Evolutionary conservation across 108 stramenopile genomes (phyloP).

Genomic region (Epithemia pelagica): DNA sequence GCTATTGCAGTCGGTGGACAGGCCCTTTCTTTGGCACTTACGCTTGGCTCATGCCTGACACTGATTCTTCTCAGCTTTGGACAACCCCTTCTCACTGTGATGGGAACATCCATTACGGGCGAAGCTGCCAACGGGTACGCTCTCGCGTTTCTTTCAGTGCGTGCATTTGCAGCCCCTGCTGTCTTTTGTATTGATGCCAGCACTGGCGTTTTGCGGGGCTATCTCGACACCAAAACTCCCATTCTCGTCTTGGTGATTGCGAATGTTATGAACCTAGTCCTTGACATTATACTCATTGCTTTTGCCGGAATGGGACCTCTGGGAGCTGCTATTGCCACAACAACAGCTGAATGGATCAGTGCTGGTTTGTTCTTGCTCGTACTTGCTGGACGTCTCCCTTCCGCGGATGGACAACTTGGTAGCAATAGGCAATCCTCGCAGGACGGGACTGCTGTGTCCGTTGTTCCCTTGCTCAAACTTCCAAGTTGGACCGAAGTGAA

Average conservation of each 20-base stretch:
- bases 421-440: slow-evolving; percentile 18
- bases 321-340: slow-evolving; percentile 84
- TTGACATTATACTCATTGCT: slow-evolving; percentile 65
- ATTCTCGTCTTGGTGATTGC: slow-evolving; percentile 56
- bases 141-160: slow-evolving; percentile 50
- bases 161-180: slow-evolving; percentile 73
- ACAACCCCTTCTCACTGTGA: slow-evolving; percentile 49
- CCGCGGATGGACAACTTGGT: slow-evolving; percentile 47
- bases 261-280: slow-evolving; percentile 60
- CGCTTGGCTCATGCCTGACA: slow-evolving; percentile 40
- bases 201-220: slow-evolving; percentile 77
- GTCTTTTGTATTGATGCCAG: slow-evolving; percentile 70
- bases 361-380: slow-evolving; percentile 65
- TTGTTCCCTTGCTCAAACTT: slow-evolving; percentile 48
- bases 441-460: slow-evolving; percentile 2
- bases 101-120: slow-evolving; percentile 68
- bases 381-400: slow-evolving; percentile 53
- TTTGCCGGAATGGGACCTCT: slow-evolving; percentile 51
- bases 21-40: slow-evolving; percentile 60
- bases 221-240: slow-evolving; percentile 80
- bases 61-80: slow-evolving; percentile 27
- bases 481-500: slow-evolving; percentile 62
- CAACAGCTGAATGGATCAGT: slow-evolving; percentile 75
- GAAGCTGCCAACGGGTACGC: slow-evolving; percentile 53
- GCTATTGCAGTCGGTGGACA: slow-evolving; percentile 69